Base-by-base conservation (phyloP, 306 rosid species). In the Dalbergia cultrata region DNA sequence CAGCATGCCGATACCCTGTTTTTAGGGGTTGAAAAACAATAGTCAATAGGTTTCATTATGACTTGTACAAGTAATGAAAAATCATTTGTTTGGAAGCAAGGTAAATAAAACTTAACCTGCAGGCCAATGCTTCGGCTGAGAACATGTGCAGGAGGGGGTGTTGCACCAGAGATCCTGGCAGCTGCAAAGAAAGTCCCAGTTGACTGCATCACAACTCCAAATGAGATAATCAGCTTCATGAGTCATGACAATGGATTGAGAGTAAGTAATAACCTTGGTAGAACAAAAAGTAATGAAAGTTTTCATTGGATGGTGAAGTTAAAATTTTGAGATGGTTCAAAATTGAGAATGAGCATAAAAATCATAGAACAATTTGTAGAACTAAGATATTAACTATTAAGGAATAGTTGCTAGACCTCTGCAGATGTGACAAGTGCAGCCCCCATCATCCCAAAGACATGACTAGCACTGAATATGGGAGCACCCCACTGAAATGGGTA, bases 401-500 rank as follows among this genome's bases (percentile, higher is more conserved):
- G 73, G 79, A 83, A 57, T 13, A 45, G 80, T 70, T 77, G 76
- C 34, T 72, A 73, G 72, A 95, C 99, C 97, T 95, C 99, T 3
- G 96, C 96, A 65, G 97, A 89, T 18, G 97, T 67, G 72, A 95
- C 99, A 45, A 95, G 90, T 52, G 98, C 95, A 26, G 99, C 97
- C 11, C 99, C 99, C 88, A 93, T 91, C 98, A 95, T 93, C 81
- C 94, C 99, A 63, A 95, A 95, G 76, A 90, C 97, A 81, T 93
- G 97, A 86, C 97, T 88, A 4, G 99, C 99, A 72, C 86, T 92
- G 84, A 95, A 95, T 84, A 95, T 93, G 7, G 99, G 99, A 53
- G 92, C 86, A 75, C 98, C 99, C 97, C 97, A 95, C 83, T 95
- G 97, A 84, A 95, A 93, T 8, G 99, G 97, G 81, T 93, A 93